Evolutionary conservation across 257 asterid species (phyloP).

Genomic region (Scutellaria baicalensis): DNA sequence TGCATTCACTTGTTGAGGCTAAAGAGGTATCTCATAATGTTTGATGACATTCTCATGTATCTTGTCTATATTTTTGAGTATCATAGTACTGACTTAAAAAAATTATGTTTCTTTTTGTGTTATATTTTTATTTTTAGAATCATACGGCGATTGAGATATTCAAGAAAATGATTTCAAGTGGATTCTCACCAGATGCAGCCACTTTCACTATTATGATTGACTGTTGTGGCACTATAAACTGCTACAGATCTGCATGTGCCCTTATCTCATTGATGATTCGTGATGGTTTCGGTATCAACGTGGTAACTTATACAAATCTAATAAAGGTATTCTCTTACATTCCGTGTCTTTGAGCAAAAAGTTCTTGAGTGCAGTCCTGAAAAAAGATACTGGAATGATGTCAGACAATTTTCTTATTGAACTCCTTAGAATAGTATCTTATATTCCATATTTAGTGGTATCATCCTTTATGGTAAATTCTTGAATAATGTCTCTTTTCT

Average conservation of each 20-base stretch:
- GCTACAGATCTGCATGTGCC: conserved; percentile 64
- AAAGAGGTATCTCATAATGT: conserved; percentile 37
- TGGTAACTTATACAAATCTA: conserved; percentile 48
- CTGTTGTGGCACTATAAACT: conserved; percentile 48
- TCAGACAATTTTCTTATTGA: neutral
- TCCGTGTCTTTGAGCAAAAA: neutral
- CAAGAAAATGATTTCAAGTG: conserved; percentile 53
- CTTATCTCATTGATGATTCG: conserved; percentile 72
- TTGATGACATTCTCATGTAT: conserved; percentile 14
- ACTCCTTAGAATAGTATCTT: neutral
- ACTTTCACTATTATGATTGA: conserved; percentile 66
- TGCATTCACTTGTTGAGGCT: conserved; percentile 78
- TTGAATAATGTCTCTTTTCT: neutral
- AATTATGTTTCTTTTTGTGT: neutral
- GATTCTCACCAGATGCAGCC: conserved; percentile 44
- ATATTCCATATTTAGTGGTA: neutral
- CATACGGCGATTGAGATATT: conserved; percentile 50
- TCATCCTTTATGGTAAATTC: neutral
- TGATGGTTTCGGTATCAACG: conserved; percentile 42
- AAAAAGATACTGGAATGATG: neutral
- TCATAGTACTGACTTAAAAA: neutral
- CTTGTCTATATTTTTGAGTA: conserved; percentile 4
- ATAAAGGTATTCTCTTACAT: conserved; percentile 48
- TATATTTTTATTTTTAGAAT: conserved; percentile 40
- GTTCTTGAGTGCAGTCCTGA: neutral